These are phyloP conservation scores for Suillus placidus DNA, from an alignment of 768 basidiomycete genomes.

Conservation along the genomic window DNA sequence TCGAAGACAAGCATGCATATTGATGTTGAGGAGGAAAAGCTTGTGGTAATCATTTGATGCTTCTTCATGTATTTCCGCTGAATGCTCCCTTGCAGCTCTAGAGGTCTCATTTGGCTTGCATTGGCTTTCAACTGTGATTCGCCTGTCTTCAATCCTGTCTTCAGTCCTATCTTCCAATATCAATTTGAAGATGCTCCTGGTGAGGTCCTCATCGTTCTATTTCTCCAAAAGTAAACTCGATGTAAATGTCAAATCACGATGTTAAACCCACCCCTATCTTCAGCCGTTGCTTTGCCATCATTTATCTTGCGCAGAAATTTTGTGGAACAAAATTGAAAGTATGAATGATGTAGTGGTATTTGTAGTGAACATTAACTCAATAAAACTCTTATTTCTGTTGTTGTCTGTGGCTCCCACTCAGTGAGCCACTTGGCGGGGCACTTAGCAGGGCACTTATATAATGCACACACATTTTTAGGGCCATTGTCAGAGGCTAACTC, in stretches of 20 bases:
- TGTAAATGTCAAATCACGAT: not conserved
- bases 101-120: not conserved
- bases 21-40: not conserved
- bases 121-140: not conserved
- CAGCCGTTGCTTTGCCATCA: not conserved
- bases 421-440: not conserved
- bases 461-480: not conserved
- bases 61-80: not conserved
- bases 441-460: not conserved
- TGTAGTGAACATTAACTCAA: not conserved
- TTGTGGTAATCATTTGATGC: not conserved
- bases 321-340: not conserved
- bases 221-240: not conserved
- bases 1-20: not conserved
- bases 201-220: not conserved
- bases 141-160: not conserved
- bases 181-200: conserved; percentile 2
- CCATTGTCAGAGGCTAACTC: not conserved
- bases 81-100: not conserved
- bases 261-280: not conserved
- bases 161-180: not conserved
- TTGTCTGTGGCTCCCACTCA: not conserved
- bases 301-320: not conserved
- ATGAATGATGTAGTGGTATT: not conserved
- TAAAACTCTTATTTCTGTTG: too few species aligned